phyloP scores from a whole-genome alignment of 345 rosid species.

The Bruguiera sexangula region DNA sequence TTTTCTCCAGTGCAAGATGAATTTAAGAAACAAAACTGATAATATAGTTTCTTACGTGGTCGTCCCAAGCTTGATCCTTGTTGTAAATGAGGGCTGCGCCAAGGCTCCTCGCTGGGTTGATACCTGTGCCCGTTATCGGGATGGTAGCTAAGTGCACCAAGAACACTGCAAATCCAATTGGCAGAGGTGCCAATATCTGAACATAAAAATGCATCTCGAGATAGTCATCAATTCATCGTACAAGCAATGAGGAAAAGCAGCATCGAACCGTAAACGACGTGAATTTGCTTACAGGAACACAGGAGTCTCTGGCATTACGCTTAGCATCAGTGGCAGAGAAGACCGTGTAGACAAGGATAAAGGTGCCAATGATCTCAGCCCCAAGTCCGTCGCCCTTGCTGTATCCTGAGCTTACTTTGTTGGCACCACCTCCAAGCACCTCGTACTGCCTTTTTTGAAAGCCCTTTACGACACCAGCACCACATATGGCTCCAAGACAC shows the following conservation, averaged over 20 bases:
- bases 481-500: constrained; percentile 21
- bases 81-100: constrained; percentile 50
- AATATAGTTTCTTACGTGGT: constrained; percentile 30
- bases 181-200: constrained; percentile 52
- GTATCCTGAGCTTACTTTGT: constrained; percentile 7
- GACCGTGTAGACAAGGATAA: constrained; percentile 21
- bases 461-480: constrained; percentile 17
- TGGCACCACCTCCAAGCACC: constrained; percentile 22
- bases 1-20: neutral
- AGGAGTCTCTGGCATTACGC: constrained; percentile 21
- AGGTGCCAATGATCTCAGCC: constrained; percentile 21
- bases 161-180: constrained; percentile 51
- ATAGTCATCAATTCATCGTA: too few relatives aligned
- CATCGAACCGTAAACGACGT: too few relatives aligned
- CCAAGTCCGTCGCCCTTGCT: constrained; percentile 17
- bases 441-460: constrained; percentile 7
- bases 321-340: constrained; percentile 17
- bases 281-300: constrained; percentile 18
- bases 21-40: neutral
- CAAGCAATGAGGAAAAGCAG: too few relatives aligned
- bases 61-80: constrained; percentile 43
- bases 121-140: constrained; percentile 48
- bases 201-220: too few relatives aligned
- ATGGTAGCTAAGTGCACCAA: constrained; percentile 53
- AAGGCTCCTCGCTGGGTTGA: constrained; percentile 53